These are phyloP conservation scores for Venturia effusa DNA, from an alignment of 2,329 filamentous ascomycete species.

Conservation along the genomic window DNA sequence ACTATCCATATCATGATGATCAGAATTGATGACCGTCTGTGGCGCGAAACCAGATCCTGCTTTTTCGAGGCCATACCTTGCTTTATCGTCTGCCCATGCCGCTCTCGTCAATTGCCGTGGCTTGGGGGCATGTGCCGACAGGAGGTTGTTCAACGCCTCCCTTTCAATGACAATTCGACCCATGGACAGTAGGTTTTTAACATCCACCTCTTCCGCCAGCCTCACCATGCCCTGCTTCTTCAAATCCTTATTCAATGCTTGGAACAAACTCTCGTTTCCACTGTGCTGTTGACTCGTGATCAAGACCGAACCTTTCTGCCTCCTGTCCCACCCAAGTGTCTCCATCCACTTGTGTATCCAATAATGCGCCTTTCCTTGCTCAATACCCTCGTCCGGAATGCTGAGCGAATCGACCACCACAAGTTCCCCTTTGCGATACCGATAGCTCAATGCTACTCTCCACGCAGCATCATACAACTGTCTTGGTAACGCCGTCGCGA, in stretches of 20 bases:
- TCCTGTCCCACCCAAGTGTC: slow-evolving; percentile 32
- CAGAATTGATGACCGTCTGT: background rate
- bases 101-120: background rate
- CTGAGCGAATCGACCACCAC: slow-evolving; percentile 62
- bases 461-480: slow-evolving; percentile 95
- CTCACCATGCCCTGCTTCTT: slow-evolving; percentile 51
- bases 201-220: slow-evolving; percentile 70
- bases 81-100: background rate
- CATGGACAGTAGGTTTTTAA: slow-evolving; percentile 84
- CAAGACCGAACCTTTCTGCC: background rate
- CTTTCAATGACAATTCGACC: slow-evolving; percentile 81
- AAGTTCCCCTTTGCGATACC: slow-evolving; percentile 78
- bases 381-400: slow-evolving; percentile 21
- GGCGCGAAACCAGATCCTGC: too few species aligned
- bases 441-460: slow-evolving; percentile 86
- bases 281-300: slow-evolving; percentile 55
- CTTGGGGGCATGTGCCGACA: slow-evolving; percentile 46
- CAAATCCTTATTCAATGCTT: slow-evolving; percentile 36
- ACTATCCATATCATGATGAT: background rate
- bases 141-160: slow-evolving; percentile 62
- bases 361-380: slow-evolving; percentile 13
- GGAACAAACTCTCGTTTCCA: slow-evolving; percentile 45
- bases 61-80: too few species aligned
- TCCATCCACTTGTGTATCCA: slow-evolving; percentile 24
- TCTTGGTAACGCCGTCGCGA: slow-evolving; percentile 67